Evolutionary conservation across 345 rosid genomes (phyloP), one percentile per base, ranked within the genome.

Genomic region (Sonneratia caseolaris): DNA sequence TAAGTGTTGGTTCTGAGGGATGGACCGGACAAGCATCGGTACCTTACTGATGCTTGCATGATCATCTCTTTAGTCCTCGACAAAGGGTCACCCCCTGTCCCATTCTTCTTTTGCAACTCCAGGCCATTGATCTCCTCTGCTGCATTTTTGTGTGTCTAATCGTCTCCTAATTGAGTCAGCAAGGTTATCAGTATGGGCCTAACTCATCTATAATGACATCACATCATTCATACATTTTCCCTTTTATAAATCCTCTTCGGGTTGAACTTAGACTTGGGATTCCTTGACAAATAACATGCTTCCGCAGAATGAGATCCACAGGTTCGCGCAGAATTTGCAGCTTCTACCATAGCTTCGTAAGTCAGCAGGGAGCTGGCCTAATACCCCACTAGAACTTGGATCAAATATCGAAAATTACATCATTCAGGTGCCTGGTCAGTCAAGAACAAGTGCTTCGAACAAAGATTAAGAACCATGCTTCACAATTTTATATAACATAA

Each of bases 11-110:
- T 21, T 27, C 32, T 1, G 18, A 56, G n/a, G n/a, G 21, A 1
- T 3, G 62, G 10, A 21, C 1, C 0, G n/a, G 16, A 2, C 8
- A 3, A 45, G 13, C 6, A 45, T 12, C 10, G n/a, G 38, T 71
- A 78, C 81, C 77, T 78, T 75, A 42, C 78, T 78, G 59, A 81
- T 67, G 37, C 84, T 70, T 5, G 81, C 75, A 69, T 81, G 81
- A 73, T 81, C 84, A 38, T 72, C 76, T 45, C 66, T 74, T 7
- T 79, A 73, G 74, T 81, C 79, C 55, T 71, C 77, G 9, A 76
- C 56, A 18, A 64, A 68, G 16, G 79, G 7, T 64, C 64, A 24
- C 66, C 81, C 45, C 47, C 69, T 22, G 37, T 18, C 43, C 56
- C 70, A 7, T 66, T 56, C 37, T 75, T 55, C 5, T 36, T 70